These are phyloP conservation scores for Fomitiporia mediterranea DNA, from an alignment of 1,284 basidiomycete genomes.

Conservation along the genomic window DNA sequence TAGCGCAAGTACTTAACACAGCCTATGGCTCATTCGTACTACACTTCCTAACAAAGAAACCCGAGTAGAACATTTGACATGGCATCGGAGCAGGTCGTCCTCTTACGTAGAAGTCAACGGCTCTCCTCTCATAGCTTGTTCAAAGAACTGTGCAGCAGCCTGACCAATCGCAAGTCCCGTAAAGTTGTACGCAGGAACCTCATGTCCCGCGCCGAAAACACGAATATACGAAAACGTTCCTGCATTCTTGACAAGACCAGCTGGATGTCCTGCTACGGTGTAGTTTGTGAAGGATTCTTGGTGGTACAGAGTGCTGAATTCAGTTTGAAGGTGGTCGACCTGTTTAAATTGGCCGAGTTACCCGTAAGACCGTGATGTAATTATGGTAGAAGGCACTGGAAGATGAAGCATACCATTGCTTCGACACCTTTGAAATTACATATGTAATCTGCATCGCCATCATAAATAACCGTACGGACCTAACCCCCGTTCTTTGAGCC, in stretches of 20 bases:
- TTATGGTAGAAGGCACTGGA: conserved; percentile 20
- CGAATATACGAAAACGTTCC: conserved; percentile 58
- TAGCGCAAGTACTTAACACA: no score
- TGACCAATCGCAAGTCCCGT: conserved; percentile 25
- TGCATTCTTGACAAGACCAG: conserved; percentile 56
- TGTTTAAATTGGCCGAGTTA: conserved; percentile 23
- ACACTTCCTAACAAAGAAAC: no score
- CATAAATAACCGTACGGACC: conserved; percentile 19
- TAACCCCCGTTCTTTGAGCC: conserved; percentile 3
- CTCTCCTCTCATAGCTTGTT: conserved; percentile 27
- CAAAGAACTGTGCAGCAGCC: conserved; percentile 31
- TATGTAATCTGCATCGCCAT: conserved; percentile 45
- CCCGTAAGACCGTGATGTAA: neutral
- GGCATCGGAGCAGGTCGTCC: no score
- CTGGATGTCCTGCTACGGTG: conserved; percentile 44
- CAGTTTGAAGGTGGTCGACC: conserved; percentile 41
- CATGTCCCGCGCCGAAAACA: conserved; percentile 48
- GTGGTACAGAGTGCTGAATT: conserved; percentile 36
- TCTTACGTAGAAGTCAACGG: conserved; percentile 16
- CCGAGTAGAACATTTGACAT: no score
- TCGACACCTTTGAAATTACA: conserved; percentile 57
- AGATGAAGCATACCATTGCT: conserved; percentile 44
- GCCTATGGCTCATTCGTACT: no score
- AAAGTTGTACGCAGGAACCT: conserved; percentile 42
- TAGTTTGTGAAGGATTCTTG: conserved; percentile 42